Percentiles rank a stretch among this genome's conserved stretches.
Evolutionary conservation across 2,329 filamentous ascomycete genomes (phyloP).

Genomic region (Aspergillus uvarum): DNA sequence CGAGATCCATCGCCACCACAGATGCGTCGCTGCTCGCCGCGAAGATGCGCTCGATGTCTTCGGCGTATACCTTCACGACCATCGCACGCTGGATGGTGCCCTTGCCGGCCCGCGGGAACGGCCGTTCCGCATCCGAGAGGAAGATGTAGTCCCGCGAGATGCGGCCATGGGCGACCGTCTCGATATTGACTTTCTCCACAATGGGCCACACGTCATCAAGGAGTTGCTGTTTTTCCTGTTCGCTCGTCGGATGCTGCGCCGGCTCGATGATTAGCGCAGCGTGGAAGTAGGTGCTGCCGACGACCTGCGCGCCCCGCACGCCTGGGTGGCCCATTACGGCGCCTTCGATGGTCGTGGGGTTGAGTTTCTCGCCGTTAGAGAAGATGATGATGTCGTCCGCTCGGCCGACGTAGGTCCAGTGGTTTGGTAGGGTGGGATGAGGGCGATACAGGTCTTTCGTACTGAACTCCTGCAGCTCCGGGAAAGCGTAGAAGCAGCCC

Average conservation of each 20-base stretch:
- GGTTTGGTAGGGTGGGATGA: slow-evolving; percentile 22
- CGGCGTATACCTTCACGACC: slow-evolving; percentile 3
- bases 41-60: slow-evolving; percentile 10
- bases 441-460: slow-evolving; percentile 21
- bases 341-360: slow-evolving; percentile 18
- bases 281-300: slow-evolving; percentile 20
- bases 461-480: slow-evolving; percentile 27
- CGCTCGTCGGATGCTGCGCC: background rate
- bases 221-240: slow-evolving; percentile 4
- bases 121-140: background rate
- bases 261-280: slow-evolving; percentile 19
- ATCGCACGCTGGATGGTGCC: slow-evolving; percentile 8
- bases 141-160: slow-evolving; percentile 7
- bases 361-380: slow-evolving; percentile 23
- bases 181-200: slow-evolving; percentile 7
- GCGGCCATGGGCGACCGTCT: slow-evolving; percentile 6
- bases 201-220: slow-evolving; percentile 11
- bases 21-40: background rate
- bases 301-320: slow-evolving; percentile 17
- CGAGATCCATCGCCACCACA: background rate
- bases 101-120: slow-evolving; percentile 9
- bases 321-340: slow-evolving; percentile 17
- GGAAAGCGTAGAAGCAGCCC: slow-evolving; percentile 31
- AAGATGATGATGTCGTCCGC: slow-evolving; percentile 27
- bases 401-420: slow-evolving; percentile 26